Evolutionary conservation across 768 basidiomycete species (phyloP).

Genomic region (Leccinum rimulosum): DNA sequence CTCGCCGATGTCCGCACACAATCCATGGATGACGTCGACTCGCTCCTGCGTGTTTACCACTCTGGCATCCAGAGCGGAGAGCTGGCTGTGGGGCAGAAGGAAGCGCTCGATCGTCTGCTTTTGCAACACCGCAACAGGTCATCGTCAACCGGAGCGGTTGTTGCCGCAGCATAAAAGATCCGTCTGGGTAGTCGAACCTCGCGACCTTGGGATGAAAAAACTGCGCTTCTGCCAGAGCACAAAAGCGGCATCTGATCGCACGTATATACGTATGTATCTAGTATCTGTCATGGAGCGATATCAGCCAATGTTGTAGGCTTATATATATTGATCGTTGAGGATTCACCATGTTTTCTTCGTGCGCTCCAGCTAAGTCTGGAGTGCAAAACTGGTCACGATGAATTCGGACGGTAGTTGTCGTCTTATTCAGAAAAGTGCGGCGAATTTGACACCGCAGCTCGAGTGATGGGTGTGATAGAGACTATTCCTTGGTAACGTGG

Average conservation of each 20-base stretch:
- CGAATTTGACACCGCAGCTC: neutral
- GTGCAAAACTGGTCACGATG: neutral
- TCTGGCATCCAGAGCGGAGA: conserved; percentile 89
- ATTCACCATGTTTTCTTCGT: neutral
- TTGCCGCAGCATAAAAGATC: conserved; percentile 8
- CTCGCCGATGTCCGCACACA: conserved; percentile 97
- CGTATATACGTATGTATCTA: conserved; percentile 10
- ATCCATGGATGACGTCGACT: conserved; percentile 99
- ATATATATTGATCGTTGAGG: neutral
- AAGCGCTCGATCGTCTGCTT: conserved; percentile 84
- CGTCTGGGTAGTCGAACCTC: neutral
- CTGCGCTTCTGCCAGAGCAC: neutral
- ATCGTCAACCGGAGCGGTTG: conserved; percentile 6
- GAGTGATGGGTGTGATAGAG: neutral
- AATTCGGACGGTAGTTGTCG: neutral
- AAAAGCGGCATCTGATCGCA: conserved; percentile 22
- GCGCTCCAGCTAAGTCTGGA: neutral
- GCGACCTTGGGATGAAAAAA: too few relatives aligned
- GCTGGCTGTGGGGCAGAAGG: conserved; percentile 91
- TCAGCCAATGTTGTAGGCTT: conserved; percentile 3
- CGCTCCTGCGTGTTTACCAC: conserved; percentile 93
- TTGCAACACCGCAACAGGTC: conserved; percentile 61
- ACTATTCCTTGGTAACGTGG: too few relatives aligned
- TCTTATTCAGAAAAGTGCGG: neutral
- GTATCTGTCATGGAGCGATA: conserved; percentile 8